Evolutionary conservation across 805 yeast species (phyloP), one percentile per base, ranked within the genome.

Genomic region (Kodamaea laetipori): DNA sequence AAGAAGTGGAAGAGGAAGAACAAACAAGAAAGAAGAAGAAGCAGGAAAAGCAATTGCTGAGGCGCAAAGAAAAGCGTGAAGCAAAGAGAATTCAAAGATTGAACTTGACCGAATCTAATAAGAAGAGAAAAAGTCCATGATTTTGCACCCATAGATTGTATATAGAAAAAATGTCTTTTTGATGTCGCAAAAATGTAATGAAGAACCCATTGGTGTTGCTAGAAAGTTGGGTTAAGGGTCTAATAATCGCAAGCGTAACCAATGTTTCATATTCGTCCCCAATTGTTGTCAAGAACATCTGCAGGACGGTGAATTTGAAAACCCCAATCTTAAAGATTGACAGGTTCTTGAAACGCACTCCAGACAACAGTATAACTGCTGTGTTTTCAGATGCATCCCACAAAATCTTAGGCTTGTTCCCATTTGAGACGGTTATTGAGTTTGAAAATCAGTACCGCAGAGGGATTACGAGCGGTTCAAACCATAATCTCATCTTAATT

Each of bases 81-180:
- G 63, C 66, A 4, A 68, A 64, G 48, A 49, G 74, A 44, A 43
- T 45, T 5, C 61, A 63, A 41, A 49, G 74, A 25, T 52, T 68
- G 19, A 47, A 37, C 24, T 42, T 48, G 26, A 55, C 48, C 27
- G 34, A 44, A 42, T 26, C 43, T 34, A 55, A 45, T 47, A 58
- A 54, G 56, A 57, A 47, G 50, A 61, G 35, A 23, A 49, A 37
- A 19, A 12, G 44, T 16, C 30, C 42, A 30, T 30, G 19, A 30
- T 30, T 30, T 30, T 30, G 34, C 34, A 30, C 34, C 34, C 34
- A 30, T 15, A 30, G 19, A 30, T 30, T 30, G 34, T 30, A 30
- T 6, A 30, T 30, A 30, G 17, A 13, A 30, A 30, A 32, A 25
- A 21, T 10, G 5, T 13, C 18, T 6, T 19, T 28, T 25, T 27